phyloP scores from a whole-genome alignment of 78 protist species.

The Dictyostelium purpureum region DNA sequence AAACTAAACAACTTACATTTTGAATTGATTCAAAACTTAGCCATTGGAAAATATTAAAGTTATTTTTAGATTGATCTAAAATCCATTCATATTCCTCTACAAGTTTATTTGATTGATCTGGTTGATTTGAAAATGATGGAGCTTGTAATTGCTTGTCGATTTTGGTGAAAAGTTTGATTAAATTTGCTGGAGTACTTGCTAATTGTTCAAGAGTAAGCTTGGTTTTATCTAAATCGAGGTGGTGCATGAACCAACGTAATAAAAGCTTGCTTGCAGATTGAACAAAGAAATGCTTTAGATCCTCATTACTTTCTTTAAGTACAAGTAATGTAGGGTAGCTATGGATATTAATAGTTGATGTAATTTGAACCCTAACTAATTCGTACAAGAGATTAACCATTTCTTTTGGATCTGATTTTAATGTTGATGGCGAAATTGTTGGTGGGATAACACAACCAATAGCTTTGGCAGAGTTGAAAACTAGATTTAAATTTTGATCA shows the following conservation, averaged over 20 bases:
- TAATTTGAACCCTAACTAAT: slow-evolving; percentile 24
- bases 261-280: slow-evolving; percentile 4
- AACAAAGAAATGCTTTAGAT: slow-evolving; percentile 34
- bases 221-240: neutral
- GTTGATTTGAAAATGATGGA: too few relatives aligned
- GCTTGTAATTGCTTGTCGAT: slow-evolving; percentile 9
- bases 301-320: slow-evolving; percentile 15
- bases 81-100: slow-evolving; percentile 6
- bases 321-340: slow-evolving; percentile 65
- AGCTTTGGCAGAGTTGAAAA: slow-evolving; percentile 64
- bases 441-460: slow-evolving; percentile 61
- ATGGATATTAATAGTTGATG: neutral
- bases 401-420: slow-evolving; percentile 10
- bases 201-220: slow-evolving; percentile 21
- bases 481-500: slow-evolving; percentile 60
- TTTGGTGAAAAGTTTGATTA: neutral
- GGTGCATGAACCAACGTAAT: slow-evolving; percentile 37
- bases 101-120: neutral
- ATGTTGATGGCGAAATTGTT: neutral
- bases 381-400: slow-evolving; percentile 27
- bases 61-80: neutral
- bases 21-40: slow-evolving; percentile 1
- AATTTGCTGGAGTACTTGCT: neutral
- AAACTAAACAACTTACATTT: neutral
- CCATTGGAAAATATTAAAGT: slow-evolving; percentile 55